A percentile compares a stretch with the other conserved stretches of the same genome.
Evolutionary conservation across 305 asterid genomes (phyloP).

Genomic region (Galium porrigens): DNA sequence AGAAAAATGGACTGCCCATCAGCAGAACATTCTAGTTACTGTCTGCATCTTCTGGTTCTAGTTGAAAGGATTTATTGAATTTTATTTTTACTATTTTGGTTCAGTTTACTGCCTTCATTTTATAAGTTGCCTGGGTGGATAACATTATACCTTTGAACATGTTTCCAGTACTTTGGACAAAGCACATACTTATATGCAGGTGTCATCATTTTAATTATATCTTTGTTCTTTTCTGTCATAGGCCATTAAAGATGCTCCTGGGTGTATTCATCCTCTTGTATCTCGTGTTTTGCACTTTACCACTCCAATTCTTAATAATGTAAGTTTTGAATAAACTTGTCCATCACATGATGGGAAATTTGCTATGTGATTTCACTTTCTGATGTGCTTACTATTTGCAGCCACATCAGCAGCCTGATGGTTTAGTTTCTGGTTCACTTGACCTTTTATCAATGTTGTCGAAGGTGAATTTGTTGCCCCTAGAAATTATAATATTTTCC

Average conservation of each 20-base stretch:
- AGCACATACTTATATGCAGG: not conserved
- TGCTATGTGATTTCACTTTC: not conserved
- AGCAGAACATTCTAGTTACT: not conserved
- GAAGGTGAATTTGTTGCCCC: slow-evolving; percentile 38
- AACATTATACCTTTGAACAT: not conserved
- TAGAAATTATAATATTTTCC: slow-evolving; percentile 1
- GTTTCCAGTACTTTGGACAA: not conserved
- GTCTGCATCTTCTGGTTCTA: not conserved
- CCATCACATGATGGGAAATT: slow-evolving; percentile 5
- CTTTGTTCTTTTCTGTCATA: slow-evolving; percentile 18
- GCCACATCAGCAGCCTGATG: slow-evolving; percentile 88
- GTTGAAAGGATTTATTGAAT: slow-evolving; percentile 2
- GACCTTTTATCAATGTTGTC: slow-evolving; percentile 78
- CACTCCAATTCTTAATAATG: slow-evolving; percentile 67
- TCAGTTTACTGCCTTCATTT: not conserved
- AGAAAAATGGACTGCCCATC: not conserved
- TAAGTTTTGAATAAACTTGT: slow-evolving; percentile 23
- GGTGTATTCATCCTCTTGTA: slow-evolving; percentile 71
- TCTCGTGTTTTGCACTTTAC: slow-evolving; percentile 71
- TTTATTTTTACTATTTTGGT: not conserved
- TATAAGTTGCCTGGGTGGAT: not conserved
- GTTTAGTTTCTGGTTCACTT: slow-evolving; percentile 81
- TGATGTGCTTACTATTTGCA: slow-evolving; percentile 30
- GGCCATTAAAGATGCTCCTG: slow-evolving; percentile 90
- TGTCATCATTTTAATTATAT: not conserved